Percentiles rank a stretch among this genome's conserved stretches.
phyloP scores from a whole-genome alignment of 2,329 filamentous ascomycete species.

The Botrytis paeoniae region DNA sequence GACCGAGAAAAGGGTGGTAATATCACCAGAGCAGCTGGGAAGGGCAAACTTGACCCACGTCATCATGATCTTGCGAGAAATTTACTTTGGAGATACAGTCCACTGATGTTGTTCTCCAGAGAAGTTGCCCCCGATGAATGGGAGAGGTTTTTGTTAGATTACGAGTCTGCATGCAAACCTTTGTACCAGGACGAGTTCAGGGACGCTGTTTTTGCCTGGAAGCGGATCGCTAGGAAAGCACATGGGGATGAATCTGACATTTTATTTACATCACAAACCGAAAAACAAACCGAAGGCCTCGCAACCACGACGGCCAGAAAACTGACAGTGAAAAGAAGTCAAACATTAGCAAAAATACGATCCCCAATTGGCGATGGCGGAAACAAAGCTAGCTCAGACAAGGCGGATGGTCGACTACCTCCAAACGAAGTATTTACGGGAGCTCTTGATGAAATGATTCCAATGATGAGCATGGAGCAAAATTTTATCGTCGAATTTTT shows the following conservation, averaged over 20 bases:
- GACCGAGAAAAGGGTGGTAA: conserved; percentile 48
- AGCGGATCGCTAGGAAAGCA: conserved; percentile 70
- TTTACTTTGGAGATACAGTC: conserved; percentile 82
- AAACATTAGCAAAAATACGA: conserved; percentile 76
- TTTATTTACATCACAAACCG: conserved; percentile 78
- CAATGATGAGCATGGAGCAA: conserved; percentile 86
- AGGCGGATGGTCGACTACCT: conserved; percentile 64
- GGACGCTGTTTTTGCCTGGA: conserved; percentile 75
- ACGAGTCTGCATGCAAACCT: conserved; percentile 71
- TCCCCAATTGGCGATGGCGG: conserved; percentile 63
- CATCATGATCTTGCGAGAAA: conserved; percentile 71
- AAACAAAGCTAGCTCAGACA: conserved; percentile 51
- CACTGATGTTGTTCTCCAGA: conserved; percentile 81
- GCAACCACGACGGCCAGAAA: conserved; percentile 73
- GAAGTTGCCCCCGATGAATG: conserved; percentile 81
- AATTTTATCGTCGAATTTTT: conserved; percentile 98
- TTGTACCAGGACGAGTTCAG: conserved; percentile 82
- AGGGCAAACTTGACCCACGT: conserved; percentile 65
- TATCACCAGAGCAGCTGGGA: conserved; percentile 44
- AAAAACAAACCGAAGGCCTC: conserved; percentile 81
- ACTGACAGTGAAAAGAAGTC: conserved; percentile 88
- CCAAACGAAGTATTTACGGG: conserved; percentile 80
- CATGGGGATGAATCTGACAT: conserved; percentile 76
- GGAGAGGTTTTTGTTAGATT: conserved; percentile 74
- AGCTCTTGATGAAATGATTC: conserved; percentile 76